Evolutionary conservation across 2,329 filamentous ascomycete species (phyloP).

Genomic region (Aureobasidium subglaciale): DNA sequence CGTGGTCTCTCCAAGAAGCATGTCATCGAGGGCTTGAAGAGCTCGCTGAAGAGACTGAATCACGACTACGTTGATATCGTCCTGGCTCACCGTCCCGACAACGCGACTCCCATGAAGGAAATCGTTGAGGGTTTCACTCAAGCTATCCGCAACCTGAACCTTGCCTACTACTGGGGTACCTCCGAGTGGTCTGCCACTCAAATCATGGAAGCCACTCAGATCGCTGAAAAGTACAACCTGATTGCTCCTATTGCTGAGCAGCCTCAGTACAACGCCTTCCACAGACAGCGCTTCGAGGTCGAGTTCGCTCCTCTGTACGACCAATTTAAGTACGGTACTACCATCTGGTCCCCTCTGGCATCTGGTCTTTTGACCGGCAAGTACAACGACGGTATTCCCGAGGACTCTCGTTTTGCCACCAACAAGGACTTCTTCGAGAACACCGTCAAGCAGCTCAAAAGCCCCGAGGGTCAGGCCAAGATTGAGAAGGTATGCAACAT

Average conservation of each 20-base stretch:
- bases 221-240: conserved; percentile 51
- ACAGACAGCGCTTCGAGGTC: conserved; percentile 54
- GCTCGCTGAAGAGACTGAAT: conserved; percentile 51
- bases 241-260: conserved; percentile 44
- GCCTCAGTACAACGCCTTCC: conserved; percentile 36
- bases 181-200: conserved; percentile 54
- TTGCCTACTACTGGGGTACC: conserved; percentile 59
- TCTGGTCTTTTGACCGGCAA: conserved; percentile 55
- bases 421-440: conserved; percentile 53
- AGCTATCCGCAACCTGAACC: conserved; percentile 47
- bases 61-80: conserved; percentile 61
- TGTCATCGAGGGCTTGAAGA: conserved; percentile 52
- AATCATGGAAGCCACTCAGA: conserved; percentile 51
- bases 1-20: conserved; percentile 44
- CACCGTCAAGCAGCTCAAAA: conserved; percentile 46
- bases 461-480: conserved; percentile 44
- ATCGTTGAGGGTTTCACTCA: conserved; percentile 50
- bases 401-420: conserved; percentile 53
- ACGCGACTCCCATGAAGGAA: conserved; percentile 54
- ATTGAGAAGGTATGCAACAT: conserved; percentile 39
- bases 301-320: conserved; percentile 53
- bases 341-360: conserved; percentile 50
- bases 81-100: conserved; percentile 55
- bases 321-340: conserved; percentile 52
- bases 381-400: conserved; percentile 57